A percentile compares a stretch with the other conserved stretches of the same genome.
These are phyloP conservation scores for Tetrahymena thermophila DNA, from an alignment of 73 alveolate species.

Conservation along the genomic window DNA sequence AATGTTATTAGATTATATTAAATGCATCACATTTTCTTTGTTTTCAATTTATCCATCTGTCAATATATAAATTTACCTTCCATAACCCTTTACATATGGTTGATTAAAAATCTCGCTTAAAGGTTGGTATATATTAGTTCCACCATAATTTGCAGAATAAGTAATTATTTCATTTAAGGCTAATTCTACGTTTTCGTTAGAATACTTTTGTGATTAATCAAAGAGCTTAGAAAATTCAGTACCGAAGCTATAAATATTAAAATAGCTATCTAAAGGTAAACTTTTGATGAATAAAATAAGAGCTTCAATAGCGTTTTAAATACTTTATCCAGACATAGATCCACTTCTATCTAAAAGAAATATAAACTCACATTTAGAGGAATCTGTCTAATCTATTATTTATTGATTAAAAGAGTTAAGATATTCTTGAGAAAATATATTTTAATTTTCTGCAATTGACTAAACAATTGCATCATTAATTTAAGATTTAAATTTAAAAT, in stretches of 20 bases:
- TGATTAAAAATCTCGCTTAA: constrained; percentile 1
- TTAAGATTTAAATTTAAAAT: neutral
- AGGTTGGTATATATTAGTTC: constrained; percentile 82
- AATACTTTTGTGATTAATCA: neutral
- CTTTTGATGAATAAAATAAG: constrained; percentile 54
- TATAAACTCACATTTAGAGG: constrained; percentile 34
- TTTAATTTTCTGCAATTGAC: neutral
- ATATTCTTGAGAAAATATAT: neutral
- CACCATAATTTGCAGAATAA: constrained; percentile 69
- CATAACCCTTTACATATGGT: neutral
- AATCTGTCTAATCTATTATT: neutral
- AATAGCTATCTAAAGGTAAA: constrained; percentile 54
- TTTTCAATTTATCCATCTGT: neutral
- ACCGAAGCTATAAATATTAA: constrained; percentile 74
- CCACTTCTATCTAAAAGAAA: constrained; percentile 80
- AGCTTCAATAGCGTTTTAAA: constrained; percentile 57
- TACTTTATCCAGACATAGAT: constrained; percentile 65
- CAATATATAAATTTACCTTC: neutral
- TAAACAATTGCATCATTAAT: neutral
- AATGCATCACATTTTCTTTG: neutral
- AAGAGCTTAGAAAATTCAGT: neutral
- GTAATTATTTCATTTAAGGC: neutral
- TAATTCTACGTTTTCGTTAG: neutral
- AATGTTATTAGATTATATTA: neutral
- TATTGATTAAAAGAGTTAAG: neutral